Percentiles rank a stretch among this genome's conserved stretches.
These are phyloP conservation scores for Tolypocladium nubicola DNA, from an alignment of 2,329 filamentous ascomycete species.

Conservation along the genomic window DNA sequence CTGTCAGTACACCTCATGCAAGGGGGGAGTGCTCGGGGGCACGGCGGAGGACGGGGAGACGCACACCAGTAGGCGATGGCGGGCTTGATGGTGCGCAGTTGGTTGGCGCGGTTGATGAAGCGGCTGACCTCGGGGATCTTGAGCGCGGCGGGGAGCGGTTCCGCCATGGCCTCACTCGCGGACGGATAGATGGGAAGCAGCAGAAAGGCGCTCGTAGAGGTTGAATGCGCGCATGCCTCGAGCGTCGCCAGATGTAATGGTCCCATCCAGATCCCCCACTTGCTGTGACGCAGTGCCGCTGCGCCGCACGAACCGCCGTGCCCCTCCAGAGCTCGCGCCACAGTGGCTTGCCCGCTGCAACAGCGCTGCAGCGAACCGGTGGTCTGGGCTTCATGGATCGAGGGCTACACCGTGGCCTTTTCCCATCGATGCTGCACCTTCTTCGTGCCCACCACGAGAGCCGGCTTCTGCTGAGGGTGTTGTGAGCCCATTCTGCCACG, in stretches of 20 bases:
- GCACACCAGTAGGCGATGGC: constrained; percentile 92
- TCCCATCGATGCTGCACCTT: neutral
- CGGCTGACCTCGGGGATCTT: constrained; percentile 74
- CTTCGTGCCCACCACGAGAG: neutral
- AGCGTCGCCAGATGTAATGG: neutral
- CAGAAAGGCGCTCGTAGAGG: neutral
- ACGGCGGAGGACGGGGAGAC: constrained; percentile 23
- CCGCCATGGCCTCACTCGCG: constrained; percentile 49
- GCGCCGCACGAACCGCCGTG: neutral
- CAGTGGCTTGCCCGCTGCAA: constrained; percentile 2
- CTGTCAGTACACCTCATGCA: neutral
- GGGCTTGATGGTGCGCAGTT: constrained; percentile 77
- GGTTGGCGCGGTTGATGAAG: constrained; percentile 72
- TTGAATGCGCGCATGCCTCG: neutral
- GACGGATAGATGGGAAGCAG: neutral
- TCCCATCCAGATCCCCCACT: neutral
- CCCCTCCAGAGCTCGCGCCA: constrained; percentile 15
- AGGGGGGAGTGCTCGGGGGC: too few species aligned
- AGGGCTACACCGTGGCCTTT: neutral
- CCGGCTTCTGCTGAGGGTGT: neutral
- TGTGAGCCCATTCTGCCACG: neutral
- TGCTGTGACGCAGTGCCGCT: neutral
- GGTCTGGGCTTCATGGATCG: neutral
- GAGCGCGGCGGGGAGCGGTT: constrained; percentile 35
- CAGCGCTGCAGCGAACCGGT: neutral